phyloP scores from a whole-genome alignment of 805 yeast genomes.

The Wickerhamiella spandovensis region DNA sequence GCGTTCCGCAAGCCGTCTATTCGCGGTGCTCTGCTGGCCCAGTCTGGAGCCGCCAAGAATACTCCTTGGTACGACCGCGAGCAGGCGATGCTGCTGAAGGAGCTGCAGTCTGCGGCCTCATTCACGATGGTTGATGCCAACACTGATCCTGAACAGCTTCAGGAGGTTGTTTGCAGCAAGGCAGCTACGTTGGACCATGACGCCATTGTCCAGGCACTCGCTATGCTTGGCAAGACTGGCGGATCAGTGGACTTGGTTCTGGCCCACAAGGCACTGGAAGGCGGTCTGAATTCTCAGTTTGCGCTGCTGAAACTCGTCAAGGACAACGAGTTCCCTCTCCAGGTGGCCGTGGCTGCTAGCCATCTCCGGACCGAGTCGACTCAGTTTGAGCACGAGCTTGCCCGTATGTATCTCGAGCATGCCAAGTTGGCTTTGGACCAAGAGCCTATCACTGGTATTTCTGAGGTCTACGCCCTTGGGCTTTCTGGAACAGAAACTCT shows the following conservation, averaged over 20 bases:
- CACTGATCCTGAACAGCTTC: background rate
- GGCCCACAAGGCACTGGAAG: background rate
- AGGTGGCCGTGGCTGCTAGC: conserved; percentile 1
- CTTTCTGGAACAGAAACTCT: background rate
- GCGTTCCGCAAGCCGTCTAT: conserved; percentile 4
- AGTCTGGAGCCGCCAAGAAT: conserved; percentile 1
- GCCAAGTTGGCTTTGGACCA: background rate
- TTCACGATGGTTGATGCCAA: conserved; percentile 1
- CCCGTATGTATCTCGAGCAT: background rate
- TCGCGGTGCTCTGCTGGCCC: conserved; percentile 14
- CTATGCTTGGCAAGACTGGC: background rate
- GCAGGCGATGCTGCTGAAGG: conserved; percentile 8
- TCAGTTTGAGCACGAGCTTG: background rate
- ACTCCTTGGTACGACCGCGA: conserved; percentile 8
- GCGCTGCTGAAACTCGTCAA: background rate
- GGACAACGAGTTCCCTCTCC: background rate
- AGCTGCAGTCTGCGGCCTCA: conserved; percentile 1
- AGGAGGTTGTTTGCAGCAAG: background rate
- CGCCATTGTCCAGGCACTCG: background rate
- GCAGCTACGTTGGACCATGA: background rate
- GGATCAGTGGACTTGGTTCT: conserved; percentile 2
- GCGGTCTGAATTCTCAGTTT: background rate
- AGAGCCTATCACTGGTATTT: background rate
- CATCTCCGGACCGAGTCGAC: background rate
- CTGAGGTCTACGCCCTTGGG: background rate